These are phyloP conservation scores for Suillus weaverae DNA, from an alignment of 768 basidiomycete genomes.

Conservation along the genomic window DNA sequence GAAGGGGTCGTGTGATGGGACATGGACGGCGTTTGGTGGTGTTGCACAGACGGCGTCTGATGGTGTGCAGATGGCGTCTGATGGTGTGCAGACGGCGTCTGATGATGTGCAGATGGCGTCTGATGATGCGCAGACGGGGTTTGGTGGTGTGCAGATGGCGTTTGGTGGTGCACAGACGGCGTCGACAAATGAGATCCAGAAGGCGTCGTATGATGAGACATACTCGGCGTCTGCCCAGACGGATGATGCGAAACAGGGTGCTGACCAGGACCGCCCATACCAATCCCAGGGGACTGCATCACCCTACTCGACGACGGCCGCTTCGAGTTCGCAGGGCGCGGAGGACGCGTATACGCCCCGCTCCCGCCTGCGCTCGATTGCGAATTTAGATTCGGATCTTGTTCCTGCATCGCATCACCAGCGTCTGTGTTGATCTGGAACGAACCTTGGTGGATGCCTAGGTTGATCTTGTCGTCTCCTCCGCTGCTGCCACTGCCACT, in stretches of 20 bases:
- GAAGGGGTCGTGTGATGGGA: background rate
- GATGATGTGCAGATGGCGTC: background rate
- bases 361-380: background rate
- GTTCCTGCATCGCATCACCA: background rate
- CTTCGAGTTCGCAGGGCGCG: background rate
- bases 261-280: background rate
- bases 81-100: background rate
- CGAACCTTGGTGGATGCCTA: slow-evolving; percentile 52
- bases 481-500: slow-evolving; percentile 13
- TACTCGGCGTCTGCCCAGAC: background rate
- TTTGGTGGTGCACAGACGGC: background rate
- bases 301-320: background rate
- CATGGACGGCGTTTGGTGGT: background rate
- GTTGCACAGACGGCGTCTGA: background rate
- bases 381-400: background rate
- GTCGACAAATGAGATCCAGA: background rate
- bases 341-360: background rate
- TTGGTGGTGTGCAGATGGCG: background rate
- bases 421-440: slow-evolving; percentile 45
- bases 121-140: background rate
- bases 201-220: background rate
- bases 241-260: background rate
- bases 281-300: background rate
- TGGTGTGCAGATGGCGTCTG: background rate
- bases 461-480: slow-evolving; percentile 30